Evolutionary conservation across 331 rosid genomes (phyloP).

Genomic region (Malus hybrid): DNA sequence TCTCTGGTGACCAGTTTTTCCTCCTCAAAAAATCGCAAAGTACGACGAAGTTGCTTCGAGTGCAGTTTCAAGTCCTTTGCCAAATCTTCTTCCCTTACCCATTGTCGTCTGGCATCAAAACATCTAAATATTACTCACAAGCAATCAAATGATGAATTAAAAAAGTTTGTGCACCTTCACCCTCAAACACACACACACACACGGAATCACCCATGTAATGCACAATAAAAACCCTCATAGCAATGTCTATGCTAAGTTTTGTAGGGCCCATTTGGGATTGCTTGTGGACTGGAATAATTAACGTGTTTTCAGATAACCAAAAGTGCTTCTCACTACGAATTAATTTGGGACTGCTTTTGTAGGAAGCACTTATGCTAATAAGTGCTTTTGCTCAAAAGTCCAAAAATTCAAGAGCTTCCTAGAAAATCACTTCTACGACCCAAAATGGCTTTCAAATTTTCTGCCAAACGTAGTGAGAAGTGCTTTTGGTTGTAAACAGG

Average conservation of each 20-base stretch:
- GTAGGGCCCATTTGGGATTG: background rate
- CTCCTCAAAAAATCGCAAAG: constrained; percentile 80
- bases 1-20: constrained; percentile 89
- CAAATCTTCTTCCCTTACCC: constrained; percentile 97
- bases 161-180: background rate
- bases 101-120: constrained; percentile 57
- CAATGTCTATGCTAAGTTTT: background rate
- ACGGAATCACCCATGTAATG: background rate
- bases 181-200: background rate
- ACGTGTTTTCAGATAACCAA: background rate
- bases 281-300: background rate
- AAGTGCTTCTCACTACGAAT: background rate
- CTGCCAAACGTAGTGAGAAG: background rate
- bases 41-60: constrained; percentile 84
- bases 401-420: background rate
- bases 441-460: background rate
- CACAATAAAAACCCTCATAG: background rate
- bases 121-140: constrained; percentile 1
- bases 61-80: constrained; percentile 94
- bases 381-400: background rate
- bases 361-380: background rate
- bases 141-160: background rate
- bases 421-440: background rate
- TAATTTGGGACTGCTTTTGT: background rate
- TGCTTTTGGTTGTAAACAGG: background rate